Evolutionary conservation across 768 basidiomycete species (phyloP).

Genomic region (Mrakia hoshinonis): DNA sequence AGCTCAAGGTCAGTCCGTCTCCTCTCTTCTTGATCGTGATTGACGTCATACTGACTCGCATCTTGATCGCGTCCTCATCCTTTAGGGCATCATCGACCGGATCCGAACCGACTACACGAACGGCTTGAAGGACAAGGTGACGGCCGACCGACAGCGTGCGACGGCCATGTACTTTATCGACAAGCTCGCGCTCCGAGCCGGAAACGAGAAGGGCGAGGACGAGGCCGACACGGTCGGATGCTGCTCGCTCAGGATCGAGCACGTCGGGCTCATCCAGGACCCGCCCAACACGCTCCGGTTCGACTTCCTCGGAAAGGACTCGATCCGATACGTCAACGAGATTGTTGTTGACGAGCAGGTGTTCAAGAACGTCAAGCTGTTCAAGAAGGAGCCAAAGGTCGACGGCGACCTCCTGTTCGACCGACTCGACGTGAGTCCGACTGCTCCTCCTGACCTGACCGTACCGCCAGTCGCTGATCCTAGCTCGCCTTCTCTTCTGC

Average conservation of each 20-base stretch:
- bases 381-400: conserved; percentile 78
- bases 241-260: conserved; percentile 93
- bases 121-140: conserved; percentile 81
- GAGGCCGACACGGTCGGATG: conserved; percentile 99
- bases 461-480: conserved; percentile 1
- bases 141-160: conserved; percentile 92
- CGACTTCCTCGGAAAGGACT: conserved; percentile 98
- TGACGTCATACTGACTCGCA: not conserved
- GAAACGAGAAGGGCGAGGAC: conserved; percentile 98
- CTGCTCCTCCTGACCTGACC: not conserved
- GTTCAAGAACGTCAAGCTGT: conserved; percentile 95
- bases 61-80: not conserved
- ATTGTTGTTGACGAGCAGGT: conserved; percentile 83
- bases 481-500: not conserved
- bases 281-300: conserved; percentile 75
- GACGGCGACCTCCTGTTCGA: conserved; percentile 87
- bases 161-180: conserved; percentile 99
- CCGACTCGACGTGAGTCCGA: conserved; percentile 69
- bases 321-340: conserved; percentile 78
- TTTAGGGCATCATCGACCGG: conserved; percentile 75
- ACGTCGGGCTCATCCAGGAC: conserved; percentile 69
- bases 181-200: conserved; percentile 89
- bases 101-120: conserved; percentile 80
- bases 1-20: conserved; percentile 66
- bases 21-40: conserved; percentile 6